Base-by-base conservation (phyloP, 2,329 filamentous ascomycete genomes). In the Huntiella omanensis region DNA sequence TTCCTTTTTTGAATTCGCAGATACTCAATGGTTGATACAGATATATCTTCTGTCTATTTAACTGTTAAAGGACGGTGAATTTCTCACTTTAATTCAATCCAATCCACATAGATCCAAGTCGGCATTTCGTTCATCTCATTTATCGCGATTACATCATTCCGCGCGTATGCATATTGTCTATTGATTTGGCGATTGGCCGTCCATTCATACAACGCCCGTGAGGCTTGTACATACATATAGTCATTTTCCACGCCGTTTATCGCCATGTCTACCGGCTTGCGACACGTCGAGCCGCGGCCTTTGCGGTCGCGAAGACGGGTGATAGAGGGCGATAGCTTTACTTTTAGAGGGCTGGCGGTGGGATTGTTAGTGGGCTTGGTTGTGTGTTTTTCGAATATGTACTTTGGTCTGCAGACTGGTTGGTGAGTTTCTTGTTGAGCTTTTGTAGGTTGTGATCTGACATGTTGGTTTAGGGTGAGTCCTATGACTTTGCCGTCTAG, bases 401-500 rank as follows among this genome's bases (percentile, higher is more conserved):
- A 96, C 62, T 98, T 98, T 59, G 91, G 91, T n/a, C 68, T 98
- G 32, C 91, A 96, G 64, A 92, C 84, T 22, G 67, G 68, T 52
- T 72, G 68, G 68, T 50, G 45, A 49, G 51, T 47, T 36, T 33
- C 17, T 19, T 19, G 32, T 37, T 15, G 15, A 12, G 11, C 3
- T 32, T 11, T 5, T n/a, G 16, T 32, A 4, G 12, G 16, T 40
- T 40, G 11, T 42, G 17, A 3, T n/a, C 17, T 46, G 13, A 19
- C 12, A 40, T 40, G 32, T 13, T 40, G 12, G 7, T 13, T 13
- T 28, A 53, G 51, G 51, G 67, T 75, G 38, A 75, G 79, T 56
- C 83, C 84, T 54, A 96, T 98, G 91, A 83, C 85, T 12, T 95
- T 98, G 86, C 91, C 91, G 0, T 83, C 86, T 1, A 91, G 86